phyloP scores from a whole-genome alignment of 257 asterid species.

The Euphrasia confusa region DNA sequence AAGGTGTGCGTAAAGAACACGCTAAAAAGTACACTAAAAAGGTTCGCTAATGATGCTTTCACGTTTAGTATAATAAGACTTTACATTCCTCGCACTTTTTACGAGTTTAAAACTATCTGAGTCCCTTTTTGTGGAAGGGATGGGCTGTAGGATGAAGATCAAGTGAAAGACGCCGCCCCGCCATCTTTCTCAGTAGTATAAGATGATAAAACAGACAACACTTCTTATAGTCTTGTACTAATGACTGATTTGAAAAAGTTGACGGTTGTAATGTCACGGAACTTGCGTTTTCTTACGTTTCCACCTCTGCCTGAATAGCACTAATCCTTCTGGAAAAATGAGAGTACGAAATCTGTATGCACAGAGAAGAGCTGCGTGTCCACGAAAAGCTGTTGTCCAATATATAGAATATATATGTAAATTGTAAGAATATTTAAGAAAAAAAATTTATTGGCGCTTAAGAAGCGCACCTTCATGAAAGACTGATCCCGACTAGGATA shows the following conservation, averaged over 20 bases:
- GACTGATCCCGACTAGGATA: conserved; percentile 82
- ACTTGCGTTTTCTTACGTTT: conserved; percentile 32
- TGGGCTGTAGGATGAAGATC: background rate
- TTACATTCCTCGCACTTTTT: conserved; percentile 1
- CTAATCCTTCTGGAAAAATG: conserved; percentile 96
- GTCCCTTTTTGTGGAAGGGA: background rate
- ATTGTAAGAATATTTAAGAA: background rate
- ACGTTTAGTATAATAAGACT: background rate
- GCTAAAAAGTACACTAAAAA: background rate
- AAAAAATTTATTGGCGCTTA: background rate
- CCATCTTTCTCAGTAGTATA: background rate
- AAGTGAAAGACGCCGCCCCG: background rate
- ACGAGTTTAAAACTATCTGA: background rate
- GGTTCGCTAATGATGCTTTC: background rate
- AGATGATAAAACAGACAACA: background rate
- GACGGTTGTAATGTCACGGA: conserved; percentile 21
- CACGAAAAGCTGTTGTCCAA: conserved; percentile 62
- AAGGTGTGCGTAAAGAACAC: background rate
- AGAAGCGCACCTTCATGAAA: conserved; percentile 75
- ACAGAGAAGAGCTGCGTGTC: conserved; percentile 61
- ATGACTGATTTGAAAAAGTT: background rate
- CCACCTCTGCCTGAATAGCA: conserved; percentile 9
- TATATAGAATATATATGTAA: conserved; percentile 8
- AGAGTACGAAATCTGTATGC: conserved; percentile 90
- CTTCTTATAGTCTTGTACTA: background rate